Conservation (phyloP, 2,329 filamentous ascomycete genomes). For the Ophiostoma himal-ulmi region DNA sequence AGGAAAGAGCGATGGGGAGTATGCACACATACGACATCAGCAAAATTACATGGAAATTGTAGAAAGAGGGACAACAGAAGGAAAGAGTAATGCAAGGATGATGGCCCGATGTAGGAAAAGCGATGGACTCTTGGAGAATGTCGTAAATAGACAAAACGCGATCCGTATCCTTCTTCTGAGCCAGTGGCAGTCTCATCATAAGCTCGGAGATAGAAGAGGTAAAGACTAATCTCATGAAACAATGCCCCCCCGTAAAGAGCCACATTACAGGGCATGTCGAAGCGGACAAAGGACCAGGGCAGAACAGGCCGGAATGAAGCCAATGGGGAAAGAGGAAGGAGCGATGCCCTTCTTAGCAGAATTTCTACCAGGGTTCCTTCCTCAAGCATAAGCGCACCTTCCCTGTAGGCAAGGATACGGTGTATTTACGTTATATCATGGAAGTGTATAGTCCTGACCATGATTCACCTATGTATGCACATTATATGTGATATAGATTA, state of each 20-base stretch:
- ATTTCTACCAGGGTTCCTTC: neutral
- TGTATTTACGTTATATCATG: neutral
- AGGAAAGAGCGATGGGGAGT: neutral
- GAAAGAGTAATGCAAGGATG: neutral
- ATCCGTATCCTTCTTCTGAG: neutral
- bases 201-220: neutral
- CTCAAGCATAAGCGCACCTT: neutral
- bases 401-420: neutral
- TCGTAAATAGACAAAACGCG: conserved; percentile 12
- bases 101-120: neutral
- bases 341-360: neutral
- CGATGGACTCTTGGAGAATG: neutral
- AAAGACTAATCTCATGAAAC: neutral
- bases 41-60: neutral
- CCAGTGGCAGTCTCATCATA: neutral
- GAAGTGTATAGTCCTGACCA: neutral
- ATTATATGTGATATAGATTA: neutral
- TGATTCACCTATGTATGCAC: neutral
- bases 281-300: neutral
- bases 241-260: neutral
- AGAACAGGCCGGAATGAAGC: no score
- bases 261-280: neutral
- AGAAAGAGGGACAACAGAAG: neutral
- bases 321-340: neutral
- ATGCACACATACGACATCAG: neutral